Evolutionary conservation across 2,329 filamentous ascomycete species (phyloP).

Genomic region (Fusarium drepaniforme): DNA sequence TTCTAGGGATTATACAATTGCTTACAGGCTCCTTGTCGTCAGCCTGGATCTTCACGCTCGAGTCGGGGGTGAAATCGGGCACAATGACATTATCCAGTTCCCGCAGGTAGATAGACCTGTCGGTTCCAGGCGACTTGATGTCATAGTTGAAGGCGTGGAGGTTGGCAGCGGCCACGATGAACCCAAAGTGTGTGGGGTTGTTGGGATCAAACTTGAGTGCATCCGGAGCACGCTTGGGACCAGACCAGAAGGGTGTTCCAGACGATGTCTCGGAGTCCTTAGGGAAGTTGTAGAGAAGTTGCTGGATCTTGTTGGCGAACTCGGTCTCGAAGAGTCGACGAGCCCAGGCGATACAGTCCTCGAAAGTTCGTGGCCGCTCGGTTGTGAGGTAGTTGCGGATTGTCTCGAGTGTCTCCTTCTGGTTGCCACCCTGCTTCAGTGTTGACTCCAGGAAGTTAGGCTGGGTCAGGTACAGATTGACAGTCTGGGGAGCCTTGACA

Average conservation of each 20-base stretch:
- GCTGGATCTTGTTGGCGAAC: constrained; percentile 96
- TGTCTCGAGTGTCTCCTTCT: constrained; percentile 92
- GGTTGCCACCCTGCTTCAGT: constrained; percentile 92
- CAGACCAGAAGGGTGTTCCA: constrained; percentile 96
- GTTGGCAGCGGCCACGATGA: constrained; percentile 89
- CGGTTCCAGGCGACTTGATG: constrained; percentile 83
- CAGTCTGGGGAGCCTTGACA: constrained; percentile 91
- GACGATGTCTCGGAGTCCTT: constrained; percentile 91
- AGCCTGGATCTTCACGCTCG: constrained; percentile 95
- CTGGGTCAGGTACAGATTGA: constrained; percentile 93
- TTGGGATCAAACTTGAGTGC: constrained; percentile 88
- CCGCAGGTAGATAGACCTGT: constrained; percentile 79
- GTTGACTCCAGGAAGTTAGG: constrained; percentile 90
- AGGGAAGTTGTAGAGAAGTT: constrained; percentile 96
- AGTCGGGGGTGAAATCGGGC: constrained; percentile 91
- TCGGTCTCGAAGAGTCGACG: constrained; percentile 94
- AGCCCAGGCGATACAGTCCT: constrained; percentile 97
- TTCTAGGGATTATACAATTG: constrained; percentile 22
- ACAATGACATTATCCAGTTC: constrained; percentile 94
- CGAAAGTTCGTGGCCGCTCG: constrained; percentile 91
- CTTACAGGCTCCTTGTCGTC: constrained; percentile 90
- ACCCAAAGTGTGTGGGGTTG: constrained; percentile 88
- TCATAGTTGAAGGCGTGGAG: constrained; percentile 98
- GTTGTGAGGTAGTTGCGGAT: constrained; percentile 91
- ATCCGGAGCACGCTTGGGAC: constrained; percentile 95